A percentile compares a stretch with the other conserved stretches of the same genome.
Conservation (phyloP, 2,329 filamentous ascomycete species). For the Albophoma yamanashiensis region DNA sequence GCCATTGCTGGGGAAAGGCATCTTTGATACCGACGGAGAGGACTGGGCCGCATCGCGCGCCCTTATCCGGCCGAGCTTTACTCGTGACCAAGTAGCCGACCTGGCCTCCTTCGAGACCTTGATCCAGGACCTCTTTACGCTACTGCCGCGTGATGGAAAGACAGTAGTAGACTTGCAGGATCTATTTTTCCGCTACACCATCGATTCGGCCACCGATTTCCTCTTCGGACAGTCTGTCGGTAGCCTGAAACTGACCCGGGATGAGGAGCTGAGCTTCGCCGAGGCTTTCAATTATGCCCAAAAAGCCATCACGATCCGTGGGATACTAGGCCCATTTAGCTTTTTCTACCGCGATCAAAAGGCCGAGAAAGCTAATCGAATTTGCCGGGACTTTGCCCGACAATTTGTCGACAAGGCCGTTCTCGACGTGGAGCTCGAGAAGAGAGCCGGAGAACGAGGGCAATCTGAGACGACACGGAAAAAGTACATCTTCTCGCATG, state of each 20-base stretch:
- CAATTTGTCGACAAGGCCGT: constrained; percentile 6
- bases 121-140: constrained; percentile 21
- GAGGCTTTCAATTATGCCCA: constrained; percentile 22
- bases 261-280: constrained; percentile 12
- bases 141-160: constrained; percentile 6
- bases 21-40: constrained; percentile 31
- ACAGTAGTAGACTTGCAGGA: constrained; percentile 33
- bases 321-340: constrained; percentile 6
- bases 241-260: constrained; percentile 5
- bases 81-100: constrained; percentile 12
- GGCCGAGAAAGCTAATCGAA: constrained; percentile 1
- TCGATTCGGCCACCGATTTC: constrained; percentile 45
- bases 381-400: constrained; percentile 4
- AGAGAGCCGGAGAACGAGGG: not conserved
- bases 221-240: constrained; percentile 39
- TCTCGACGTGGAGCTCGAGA: constrained; percentile 1
- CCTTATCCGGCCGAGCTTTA: constrained; percentile 17
- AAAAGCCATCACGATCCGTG: constrained; percentile 2
- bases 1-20: constrained; percentile 26
- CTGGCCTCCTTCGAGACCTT: constrained; percentile 10
- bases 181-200: constrained; percentile 43
- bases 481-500: constrained; percentile 14
- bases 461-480: not conserved
- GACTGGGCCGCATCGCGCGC: constrained; percentile 29
- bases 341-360: constrained; percentile 8